Evolutionary conservation across 139 green algal genomes (phyloP).

Genomic region (Chloropicon primus): DNA sequence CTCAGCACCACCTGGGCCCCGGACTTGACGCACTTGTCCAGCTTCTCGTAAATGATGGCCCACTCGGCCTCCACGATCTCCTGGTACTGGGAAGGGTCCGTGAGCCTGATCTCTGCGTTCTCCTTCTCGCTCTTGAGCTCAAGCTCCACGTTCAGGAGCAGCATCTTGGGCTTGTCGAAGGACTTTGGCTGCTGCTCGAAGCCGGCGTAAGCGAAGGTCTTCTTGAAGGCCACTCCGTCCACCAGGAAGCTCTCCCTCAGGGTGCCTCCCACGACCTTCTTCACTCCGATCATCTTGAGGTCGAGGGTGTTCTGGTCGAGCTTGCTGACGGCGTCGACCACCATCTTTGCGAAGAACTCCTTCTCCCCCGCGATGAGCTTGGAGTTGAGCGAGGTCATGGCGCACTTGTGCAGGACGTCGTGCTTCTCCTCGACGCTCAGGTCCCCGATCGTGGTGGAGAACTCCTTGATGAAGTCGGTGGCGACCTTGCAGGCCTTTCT

Average conservation of each 20-base stretch:
- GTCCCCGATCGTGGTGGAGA: slow-evolving; percentile 67
- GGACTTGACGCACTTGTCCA: slow-evolving; percentile 64
- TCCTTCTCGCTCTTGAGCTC: slow-evolving; percentile 97
- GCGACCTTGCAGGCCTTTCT: slow-evolving; percentile 65
- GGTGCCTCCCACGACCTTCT: slow-evolving; percentile 86
- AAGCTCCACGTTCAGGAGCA: slow-evolving; percentile 96
- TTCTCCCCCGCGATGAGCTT: slow-evolving; percentile 93
- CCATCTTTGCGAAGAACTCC: slow-evolving; percentile 94
- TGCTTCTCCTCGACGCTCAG: slow-evolving; percentile 47
- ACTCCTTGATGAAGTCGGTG: slow-evolving; percentile 49
- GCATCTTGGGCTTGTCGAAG: slow-evolving; percentile 80
- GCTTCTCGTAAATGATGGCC: slow-evolving; percentile 99
- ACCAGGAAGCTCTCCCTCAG: slow-evolving; percentile 94
- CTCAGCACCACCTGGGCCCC: slow-evolving; percentile 87
- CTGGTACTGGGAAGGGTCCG: slow-evolving; percentile 91
- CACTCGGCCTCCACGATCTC: slow-evolving; percentile 95
- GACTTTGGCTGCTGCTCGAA: slow-evolving; percentile 99
- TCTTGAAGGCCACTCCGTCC: slow-evolving; percentile 97
- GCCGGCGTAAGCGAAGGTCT: slow-evolving; percentile 96
- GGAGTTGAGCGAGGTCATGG: slow-evolving; percentile 83
- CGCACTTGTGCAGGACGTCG: slow-evolving; percentile 82
- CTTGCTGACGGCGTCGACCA: slow-evolving; percentile 79
- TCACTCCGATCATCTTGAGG: slow-evolving; percentile 84
- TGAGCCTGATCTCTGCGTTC: slow-evolving; percentile 86
- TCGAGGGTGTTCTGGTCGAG: slow-evolving; percentile 70